Conservation (phyloP, 164 flowering plant genomes). For the Annona cherimola region DNA sequence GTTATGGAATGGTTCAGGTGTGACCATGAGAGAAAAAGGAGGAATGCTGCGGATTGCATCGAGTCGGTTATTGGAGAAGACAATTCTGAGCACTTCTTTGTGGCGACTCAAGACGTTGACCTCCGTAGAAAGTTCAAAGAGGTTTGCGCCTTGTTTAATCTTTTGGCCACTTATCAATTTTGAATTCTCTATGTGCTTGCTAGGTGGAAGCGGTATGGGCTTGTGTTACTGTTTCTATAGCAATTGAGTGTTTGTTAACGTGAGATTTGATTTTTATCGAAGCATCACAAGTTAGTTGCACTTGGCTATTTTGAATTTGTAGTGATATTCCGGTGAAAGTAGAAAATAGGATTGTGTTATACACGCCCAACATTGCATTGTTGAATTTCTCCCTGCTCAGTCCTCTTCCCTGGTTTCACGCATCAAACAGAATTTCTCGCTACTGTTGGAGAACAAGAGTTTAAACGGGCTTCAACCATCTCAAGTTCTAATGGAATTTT, state of each 20-base stretch:
- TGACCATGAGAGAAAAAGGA: constrained; percentile 58
- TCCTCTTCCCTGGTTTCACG: too few species aligned
- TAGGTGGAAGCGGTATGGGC: background rate
- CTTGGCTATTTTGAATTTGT: background rate
- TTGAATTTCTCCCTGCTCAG: too few species aligned
- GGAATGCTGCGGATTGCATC: constrained; percentile 61
- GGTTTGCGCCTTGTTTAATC: constrained; percentile 30
- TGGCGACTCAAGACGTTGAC: constrained; percentile 74
- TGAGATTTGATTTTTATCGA: background rate
- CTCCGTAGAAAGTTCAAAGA: constrained; percentile 52
- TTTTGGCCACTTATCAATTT: background rate
- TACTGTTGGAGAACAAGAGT: too few species aligned
- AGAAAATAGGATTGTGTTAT: too few species aligned
- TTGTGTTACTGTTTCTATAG: too few species aligned
- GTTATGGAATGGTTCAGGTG: constrained; percentile 40
- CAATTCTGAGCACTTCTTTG: constrained; percentile 81
- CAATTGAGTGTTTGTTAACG: too few species aligned
- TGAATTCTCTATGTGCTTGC: background rate
- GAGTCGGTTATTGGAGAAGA: constrained; percentile 60
- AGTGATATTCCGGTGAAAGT: background rate
- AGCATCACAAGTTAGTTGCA: background rate
- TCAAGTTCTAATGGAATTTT: too few species aligned
- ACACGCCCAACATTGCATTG: too few species aligned
- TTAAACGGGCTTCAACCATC: too few species aligned
- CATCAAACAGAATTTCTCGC: too few species aligned